Evolutionary conservation across 495 filamentous ascomycete genomes (phyloP).

Genomic region (Penicillium bialowiezense): DNA sequence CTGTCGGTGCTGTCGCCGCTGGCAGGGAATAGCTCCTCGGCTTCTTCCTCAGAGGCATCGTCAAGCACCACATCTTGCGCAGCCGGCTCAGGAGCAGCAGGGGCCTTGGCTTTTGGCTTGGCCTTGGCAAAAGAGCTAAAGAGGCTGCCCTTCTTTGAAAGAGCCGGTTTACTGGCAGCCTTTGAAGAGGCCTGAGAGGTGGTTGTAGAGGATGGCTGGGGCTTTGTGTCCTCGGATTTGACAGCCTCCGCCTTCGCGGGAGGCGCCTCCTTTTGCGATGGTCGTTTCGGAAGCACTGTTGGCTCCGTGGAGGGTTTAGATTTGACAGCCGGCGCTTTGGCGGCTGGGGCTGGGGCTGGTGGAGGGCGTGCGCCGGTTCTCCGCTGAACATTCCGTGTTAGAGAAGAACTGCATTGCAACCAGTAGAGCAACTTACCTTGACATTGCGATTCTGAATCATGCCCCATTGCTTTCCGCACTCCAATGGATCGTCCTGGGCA

Average conservation of each 20-base stretch:
- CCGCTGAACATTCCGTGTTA: no score
- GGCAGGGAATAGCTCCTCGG: conserved; percentile 57
- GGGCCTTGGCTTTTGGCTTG: conserved; percentile 60
- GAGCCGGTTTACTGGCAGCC: conserved; percentile 31
- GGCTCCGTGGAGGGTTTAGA: conserved; percentile 21
- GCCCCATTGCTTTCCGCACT: conserved; percentile 60
- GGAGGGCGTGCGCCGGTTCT: no score
- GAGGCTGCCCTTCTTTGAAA: conserved; percentile 62
- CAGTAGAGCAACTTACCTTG: conserved; percentile 41
- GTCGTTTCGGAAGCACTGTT: conserved; percentile 34
- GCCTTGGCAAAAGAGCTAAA: conserved; percentile 85
- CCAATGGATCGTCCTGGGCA: conserved; percentile 60
- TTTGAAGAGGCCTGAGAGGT: conserved; percentile 33
- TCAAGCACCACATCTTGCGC: conserved; percentile 34
- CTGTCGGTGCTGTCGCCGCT: conserved; percentile 35
- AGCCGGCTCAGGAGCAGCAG: conserved; percentile 41
- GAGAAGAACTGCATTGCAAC: no score
- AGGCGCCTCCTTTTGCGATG: conserved; percentile 25
- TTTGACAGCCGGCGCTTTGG: conserved; percentile 13
- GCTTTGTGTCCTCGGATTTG: conserved; percentile 30
- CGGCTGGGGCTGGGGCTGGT: conserved; percentile 29
- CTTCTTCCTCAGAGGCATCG: conserved; percentile 73
- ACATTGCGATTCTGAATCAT: conserved; percentile 64
- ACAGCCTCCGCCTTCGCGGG: conserved; percentile 19
- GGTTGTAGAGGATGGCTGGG: conserved; percentile 20